These are phyloP conservation scores for Puccinia horiana DNA, from an alignment of 1,284 basidiomycete species.

Conservation along the genomic window DNA sequence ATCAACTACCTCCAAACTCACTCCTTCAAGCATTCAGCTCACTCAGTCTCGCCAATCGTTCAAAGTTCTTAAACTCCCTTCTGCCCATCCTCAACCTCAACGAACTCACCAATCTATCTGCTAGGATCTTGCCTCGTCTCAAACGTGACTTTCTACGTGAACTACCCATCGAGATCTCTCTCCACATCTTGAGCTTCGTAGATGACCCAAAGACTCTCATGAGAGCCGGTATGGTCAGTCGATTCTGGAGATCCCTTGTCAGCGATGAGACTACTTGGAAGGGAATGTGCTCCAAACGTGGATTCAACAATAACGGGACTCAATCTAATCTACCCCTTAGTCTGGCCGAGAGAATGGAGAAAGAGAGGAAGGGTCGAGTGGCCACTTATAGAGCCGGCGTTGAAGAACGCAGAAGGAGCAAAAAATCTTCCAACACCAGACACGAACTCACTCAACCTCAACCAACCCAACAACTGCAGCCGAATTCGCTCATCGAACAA, in stretches of 20 bases:
- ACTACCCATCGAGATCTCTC: conserved; percentile 78
- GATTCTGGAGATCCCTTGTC: conserved; percentile 75
- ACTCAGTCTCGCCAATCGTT: conserved; percentile 62
- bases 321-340: conserved; percentile 27
- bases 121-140: conserved; percentile 73
- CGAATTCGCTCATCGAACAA: conserved; percentile 37
- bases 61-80: conserved; percentile 68
- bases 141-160: conserved; percentile 81
- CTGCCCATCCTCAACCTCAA: conserved; percentile 69
- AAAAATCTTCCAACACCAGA: conserved; percentile 41
- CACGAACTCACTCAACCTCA: conserved; percentile 46
- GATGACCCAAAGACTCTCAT: conserved; percentile 77
- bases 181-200: conserved; percentile 79
- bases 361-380: conserved; percentile 36
- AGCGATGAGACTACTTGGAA: conserved; percentile 83
- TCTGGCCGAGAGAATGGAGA: conserved; percentile 51
- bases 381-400: conserved; percentile 49
- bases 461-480: conserved; percentile 45
- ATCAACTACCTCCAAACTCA: conserved; percentile 21
- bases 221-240: conserved; percentile 72
- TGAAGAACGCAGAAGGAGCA: conserved; percentile 34
- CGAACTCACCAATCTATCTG: conserved; percentile 78
- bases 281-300: conserved; percentile 70
- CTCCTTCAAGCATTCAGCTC: conserved; percentile 55
- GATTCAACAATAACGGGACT: conserved; percentile 60